A percentile compares a stretch with the other conserved stretches of the same genome.
These are phyloP conservation scores for Plicaturopsis crispa DNA, from an alignment of 768 basidiomycete species.

Conservation along the genomic window DNA sequence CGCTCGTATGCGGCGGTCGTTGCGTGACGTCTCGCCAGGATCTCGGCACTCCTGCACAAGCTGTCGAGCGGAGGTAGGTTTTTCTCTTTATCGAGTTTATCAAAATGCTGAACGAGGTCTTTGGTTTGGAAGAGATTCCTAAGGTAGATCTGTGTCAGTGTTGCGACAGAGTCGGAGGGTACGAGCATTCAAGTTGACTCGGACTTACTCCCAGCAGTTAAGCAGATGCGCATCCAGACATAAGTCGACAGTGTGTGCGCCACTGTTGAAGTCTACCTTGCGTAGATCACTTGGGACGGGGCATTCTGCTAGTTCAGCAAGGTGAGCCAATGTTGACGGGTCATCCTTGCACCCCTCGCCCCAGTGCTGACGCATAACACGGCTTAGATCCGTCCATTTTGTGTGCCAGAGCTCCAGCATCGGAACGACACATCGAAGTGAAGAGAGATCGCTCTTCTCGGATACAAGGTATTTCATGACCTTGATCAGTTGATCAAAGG, in stretches of 20 bases:
- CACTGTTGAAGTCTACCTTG: constrained; percentile 18
- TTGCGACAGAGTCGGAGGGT: not conserved
- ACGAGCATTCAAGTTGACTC: no score
- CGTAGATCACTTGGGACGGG: constrained; percentile 15
- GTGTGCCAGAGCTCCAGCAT: constrained; percentile 25
- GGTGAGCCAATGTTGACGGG: constrained; percentile 10
- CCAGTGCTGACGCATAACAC: constrained; percentile 13
- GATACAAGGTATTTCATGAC: constrained; percentile 6
- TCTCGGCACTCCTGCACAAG: no score
- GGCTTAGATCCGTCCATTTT: constrained; percentile 23
- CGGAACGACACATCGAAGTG: constrained; percentile 14
- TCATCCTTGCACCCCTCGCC: constrained; percentile 12
- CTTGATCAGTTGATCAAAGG: constrained; percentile 6
- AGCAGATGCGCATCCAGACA: constrained; percentile 14
- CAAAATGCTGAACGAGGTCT: not conserved
- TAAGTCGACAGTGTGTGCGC: constrained; percentile 12
- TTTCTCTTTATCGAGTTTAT: no score
- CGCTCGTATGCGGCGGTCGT: no score
- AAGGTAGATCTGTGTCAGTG: not conserved
- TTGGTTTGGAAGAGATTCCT: not conserved
- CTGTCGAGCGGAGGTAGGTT: no score
- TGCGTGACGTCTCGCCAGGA: no score
- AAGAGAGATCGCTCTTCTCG: constrained; percentile 13
- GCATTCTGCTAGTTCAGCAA: constrained; percentile 11
- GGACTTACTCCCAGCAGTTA: constrained; percentile 12